Conservation (phyloP, 805 yeast species). For the Candida sonorensis region DNA sequence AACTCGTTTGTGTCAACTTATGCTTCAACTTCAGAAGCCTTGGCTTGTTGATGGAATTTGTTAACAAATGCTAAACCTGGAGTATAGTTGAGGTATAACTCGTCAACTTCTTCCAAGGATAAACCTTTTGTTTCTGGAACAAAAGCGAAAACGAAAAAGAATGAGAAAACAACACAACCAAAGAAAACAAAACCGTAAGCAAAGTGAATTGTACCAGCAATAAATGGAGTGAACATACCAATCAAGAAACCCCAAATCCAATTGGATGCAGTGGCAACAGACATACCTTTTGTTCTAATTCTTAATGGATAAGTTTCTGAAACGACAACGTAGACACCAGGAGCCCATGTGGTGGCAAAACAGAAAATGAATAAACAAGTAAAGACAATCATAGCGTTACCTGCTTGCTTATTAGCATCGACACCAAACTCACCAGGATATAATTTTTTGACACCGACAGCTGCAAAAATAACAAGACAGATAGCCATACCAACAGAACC, state of each 20-base stretch:
- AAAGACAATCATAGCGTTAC: conserved; percentile 55
- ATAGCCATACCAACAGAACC: conserved; percentile 50
- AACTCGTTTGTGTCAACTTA: too few species aligned
- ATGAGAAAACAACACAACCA: conserved; percentile 47
- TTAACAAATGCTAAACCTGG: conserved; percentile 24
- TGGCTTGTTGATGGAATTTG: conserved; percentile 1
- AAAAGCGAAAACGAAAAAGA: conserved; percentile 47
- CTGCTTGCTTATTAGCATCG: conserved; percentile 43
- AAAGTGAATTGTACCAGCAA: conserved; percentile 46
- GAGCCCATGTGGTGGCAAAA: conserved; percentile 76
- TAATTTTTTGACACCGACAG: conserved; percentile 49
- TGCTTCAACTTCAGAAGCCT: background rate
- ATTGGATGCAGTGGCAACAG: conserved; percentile 57
- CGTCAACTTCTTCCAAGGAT: conserved; percentile 50
- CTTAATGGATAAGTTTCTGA: conserved; percentile 65
- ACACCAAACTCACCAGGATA: conserved; percentile 33
- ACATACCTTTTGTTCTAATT: conserved; percentile 57
- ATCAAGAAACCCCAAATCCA: conserved; percentile 58
- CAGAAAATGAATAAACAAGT: conserved; percentile 59
- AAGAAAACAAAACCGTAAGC: conserved; percentile 52
- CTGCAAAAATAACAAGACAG: conserved; percentile 54
- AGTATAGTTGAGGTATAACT: conserved; percentile 34
- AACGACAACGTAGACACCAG: conserved; percentile 58
- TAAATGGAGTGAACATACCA: conserved; percentile 54
- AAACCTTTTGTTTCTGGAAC: conserved; percentile 52